Conservation (phyloP, 305 asterid genomes). For the Fraxinus platypoda region DNA sequence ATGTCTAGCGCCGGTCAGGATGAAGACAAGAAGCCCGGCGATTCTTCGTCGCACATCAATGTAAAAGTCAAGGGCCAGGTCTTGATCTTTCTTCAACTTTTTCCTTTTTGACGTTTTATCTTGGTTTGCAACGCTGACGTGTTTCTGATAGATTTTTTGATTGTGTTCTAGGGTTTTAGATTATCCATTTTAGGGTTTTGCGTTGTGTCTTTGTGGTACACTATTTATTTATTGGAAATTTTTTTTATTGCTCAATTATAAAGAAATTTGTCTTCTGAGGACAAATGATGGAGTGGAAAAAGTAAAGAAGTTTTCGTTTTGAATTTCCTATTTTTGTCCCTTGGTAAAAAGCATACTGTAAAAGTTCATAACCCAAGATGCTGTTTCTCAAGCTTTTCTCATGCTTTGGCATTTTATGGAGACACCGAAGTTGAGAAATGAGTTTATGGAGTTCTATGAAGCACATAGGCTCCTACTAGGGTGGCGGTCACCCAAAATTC, state of each 20-base stretch:
- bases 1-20: background rate
- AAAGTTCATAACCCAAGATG: background rate
- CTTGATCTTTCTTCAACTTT: background rate
- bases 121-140: background rate
- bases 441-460: background rate
- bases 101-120: background rate
- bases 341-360: background rate
- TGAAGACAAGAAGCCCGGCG: background rate
- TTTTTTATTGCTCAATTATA: background rate
- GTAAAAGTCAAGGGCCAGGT: background rate
- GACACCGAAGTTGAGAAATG: background rate
- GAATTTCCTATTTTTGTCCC: too few relatives aligned
- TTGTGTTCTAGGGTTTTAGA: background rate
- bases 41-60: background rate
- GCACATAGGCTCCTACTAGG: too few relatives aligned
- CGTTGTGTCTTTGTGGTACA: background rate
- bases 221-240: background rate
- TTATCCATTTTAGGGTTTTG: background rate
- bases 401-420: background rate
- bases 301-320: background rate
- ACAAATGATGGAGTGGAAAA: background rate
- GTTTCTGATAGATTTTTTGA: background rate
- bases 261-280: background rate
- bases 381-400: background rate
- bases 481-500: background rate